Percentiles rank a stretch among this genome's conserved stretches.
Evolutionary conservation across 2,329 filamentous ascomycete species (phyloP).

Genomic region (Phyllosticta capitalensis): DNA sequence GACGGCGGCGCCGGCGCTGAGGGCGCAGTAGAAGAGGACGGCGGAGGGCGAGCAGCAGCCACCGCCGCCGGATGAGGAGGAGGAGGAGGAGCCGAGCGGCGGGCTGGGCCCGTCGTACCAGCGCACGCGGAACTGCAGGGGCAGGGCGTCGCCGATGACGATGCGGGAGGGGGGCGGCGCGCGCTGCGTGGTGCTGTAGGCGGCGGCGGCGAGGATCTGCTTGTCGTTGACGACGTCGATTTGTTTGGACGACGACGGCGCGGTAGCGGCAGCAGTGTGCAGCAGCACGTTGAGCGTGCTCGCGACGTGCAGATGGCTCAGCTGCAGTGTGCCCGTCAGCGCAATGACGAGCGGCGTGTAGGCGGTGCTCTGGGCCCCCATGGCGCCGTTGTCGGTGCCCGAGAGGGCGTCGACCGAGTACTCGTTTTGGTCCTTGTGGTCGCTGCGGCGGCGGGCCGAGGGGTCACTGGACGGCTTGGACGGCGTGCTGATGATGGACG

Average conservation of each 20-base stretch:
- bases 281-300: conserved; percentile 84
- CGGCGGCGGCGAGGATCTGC: conserved; percentile 76
- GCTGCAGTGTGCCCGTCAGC: conserved; percentile 77
- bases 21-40: conserved; percentile 40
- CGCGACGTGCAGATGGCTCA: conserved; percentile 81
- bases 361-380: conserved; percentile 24
- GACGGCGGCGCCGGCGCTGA: conserved; percentile 38
- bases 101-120: conserved; percentile 64
- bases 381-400: conserved; percentile 22
- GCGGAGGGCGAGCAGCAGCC: conserved; percentile 43
- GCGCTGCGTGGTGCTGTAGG: conserved; percentile 51
- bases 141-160: conserved; percentile 78
- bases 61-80: conserved; percentile 49
- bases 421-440: conserved; percentile 14
- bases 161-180: conserved; percentile 55
- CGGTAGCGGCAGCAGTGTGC: conserved; percentile 48
- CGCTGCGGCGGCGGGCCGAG: not conserved
- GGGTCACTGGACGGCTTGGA: conserved; percentile 12
- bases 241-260: not conserved
- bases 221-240: conserved; percentile 42
- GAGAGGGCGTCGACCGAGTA: conserved; percentile 29
- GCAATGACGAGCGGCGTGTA: conserved; percentile 84
- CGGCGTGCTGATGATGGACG: conserved; percentile 16
- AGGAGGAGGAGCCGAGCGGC: not conserved
- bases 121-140: conserved; percentile 67